A percentile compares a stretch with the other conserved stretches of the same genome.
Conservation (phyloP, 2,329 filamentous ascomycete genomes). For the Hortaea sp. region DNA sequence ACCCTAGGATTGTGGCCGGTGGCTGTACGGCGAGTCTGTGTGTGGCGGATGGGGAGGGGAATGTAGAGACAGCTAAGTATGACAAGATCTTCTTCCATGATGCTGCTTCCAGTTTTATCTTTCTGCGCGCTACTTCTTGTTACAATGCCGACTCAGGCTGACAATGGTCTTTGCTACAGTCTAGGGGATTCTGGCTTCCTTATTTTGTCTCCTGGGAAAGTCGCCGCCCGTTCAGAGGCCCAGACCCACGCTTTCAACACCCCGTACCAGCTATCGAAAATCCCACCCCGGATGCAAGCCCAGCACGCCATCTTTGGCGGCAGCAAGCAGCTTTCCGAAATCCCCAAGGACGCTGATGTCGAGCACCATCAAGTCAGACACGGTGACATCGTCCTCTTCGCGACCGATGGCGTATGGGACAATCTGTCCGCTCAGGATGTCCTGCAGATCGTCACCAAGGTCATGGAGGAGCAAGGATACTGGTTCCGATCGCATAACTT, state of each 20-base stretch:
- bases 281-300: slow-evolving; percentile 67
- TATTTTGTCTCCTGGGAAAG: slow-evolving; percentile 72
- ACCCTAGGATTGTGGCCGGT: slow-evolving; percentile 65
- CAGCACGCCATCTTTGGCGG: slow-evolving; percentile 80
- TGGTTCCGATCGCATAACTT: slow-evolving; percentile 21
- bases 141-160: not conserved
- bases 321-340: slow-evolving; percentile 57
- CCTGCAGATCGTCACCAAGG: slow-evolving; percentile 58
- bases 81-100: slow-evolving; percentile 2
- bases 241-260: slow-evolving; percentile 98
- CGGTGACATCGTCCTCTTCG: slow-evolving; percentile 87
- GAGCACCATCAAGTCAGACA: slow-evolving; percentile 68
- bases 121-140: too few relatives aligned
- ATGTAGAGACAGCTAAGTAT: slow-evolving; percentile 74
- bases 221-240: slow-evolving; percentile 70
- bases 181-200: slow-evolving; percentile 92
- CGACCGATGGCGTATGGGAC: slow-evolving; percentile 92
- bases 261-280: slow-evolving; percentile 83
- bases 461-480: slow-evolving; percentile 50
- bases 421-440: slow-evolving; percentile 89
- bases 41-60: slow-evolving; percentile 61
- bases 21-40: slow-evolving; percentile 91
- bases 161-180: slow-evolving; percentile 20
- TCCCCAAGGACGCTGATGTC: slow-evolving; percentile 73
- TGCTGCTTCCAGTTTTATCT: too few relatives aligned